These are phyloP conservation scores for Fusarium sp. DNA, from an alignment of 2,329 filamentous ascomycete genomes.

Conservation along the genomic window DNA sequence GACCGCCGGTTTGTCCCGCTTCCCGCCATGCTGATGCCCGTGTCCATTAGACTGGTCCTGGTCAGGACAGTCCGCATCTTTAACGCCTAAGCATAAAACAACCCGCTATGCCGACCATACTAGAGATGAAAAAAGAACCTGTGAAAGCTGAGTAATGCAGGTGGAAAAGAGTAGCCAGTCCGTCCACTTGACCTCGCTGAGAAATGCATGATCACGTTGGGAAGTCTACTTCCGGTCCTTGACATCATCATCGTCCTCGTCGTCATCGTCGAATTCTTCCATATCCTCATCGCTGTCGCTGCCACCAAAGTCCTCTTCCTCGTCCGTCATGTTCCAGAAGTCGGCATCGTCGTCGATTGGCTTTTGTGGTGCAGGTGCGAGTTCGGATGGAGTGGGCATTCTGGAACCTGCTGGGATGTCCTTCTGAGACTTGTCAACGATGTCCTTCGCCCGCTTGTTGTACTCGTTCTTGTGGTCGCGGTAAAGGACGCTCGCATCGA, in stretches of 20 bases:
- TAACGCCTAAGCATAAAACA: conserved; percentile 46
- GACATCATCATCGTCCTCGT: conserved; percentile 69
- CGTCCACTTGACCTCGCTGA: conserved; percentile 3
- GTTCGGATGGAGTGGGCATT: conserved; percentile 84
- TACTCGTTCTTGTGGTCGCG: conserved; percentile 81
- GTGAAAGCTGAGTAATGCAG: conserved; percentile 7
- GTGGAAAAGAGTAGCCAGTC: background rate
- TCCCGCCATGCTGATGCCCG: conserved; percentile 29
- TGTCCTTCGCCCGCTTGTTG: conserved; percentile 76
- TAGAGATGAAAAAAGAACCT: conserved; percentile 37
- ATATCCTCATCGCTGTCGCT: conserved; percentile 78
- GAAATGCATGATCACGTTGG: conserved; percentile 1
- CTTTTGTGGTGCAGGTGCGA: conserved; percentile 73
- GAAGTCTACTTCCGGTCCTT: conserved; percentile 47
- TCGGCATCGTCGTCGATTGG: conserved; percentile 78
- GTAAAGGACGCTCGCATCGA: conserved; percentile 90
- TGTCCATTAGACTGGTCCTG: conserved; percentile 24
- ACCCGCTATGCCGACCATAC: conserved; percentile 46
- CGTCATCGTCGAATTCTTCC: conserved; percentile 72
- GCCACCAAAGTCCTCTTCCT: conserved; percentile 84
- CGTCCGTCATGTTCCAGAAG: conserved; percentile 85
- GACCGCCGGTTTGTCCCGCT: conserved; percentile 22
- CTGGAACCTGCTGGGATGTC: conserved; percentile 85
- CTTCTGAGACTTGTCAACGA: conserved; percentile 80
- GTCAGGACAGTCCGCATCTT: conserved; percentile 30